These are phyloP conservation scores for Ettlia oleoabundans DNA, from an alignment of 139 green algal species.

Conservation along the genomic window DNA sequence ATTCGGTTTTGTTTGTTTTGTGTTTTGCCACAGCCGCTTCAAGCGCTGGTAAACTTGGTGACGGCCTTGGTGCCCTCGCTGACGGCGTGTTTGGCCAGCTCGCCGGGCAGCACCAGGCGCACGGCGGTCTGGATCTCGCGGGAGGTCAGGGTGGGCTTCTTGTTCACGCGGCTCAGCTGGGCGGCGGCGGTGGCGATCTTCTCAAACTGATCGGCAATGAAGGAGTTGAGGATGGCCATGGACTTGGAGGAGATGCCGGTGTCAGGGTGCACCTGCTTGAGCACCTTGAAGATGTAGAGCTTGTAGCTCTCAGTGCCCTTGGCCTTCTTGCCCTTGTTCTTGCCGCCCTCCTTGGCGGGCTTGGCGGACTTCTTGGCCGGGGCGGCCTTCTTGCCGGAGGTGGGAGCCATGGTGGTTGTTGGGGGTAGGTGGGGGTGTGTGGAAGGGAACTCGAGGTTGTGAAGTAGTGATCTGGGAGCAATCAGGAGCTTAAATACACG, in stretches of 20 bases:
- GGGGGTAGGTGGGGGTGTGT: too few species aligned
- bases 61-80: conserved; percentile 89
- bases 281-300: conserved; percentile 99
- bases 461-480: too few species aligned
- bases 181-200: conserved; percentile 85
- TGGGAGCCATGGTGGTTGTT: too few species aligned
- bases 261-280: conserved; percentile 97
- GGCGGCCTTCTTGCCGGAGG: too few species aligned
- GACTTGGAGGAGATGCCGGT: conserved; percentile 95
- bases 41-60: conserved; percentile 83
- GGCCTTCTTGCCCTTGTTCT: too few species aligned
- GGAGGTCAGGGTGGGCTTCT: conserved; percentile 91
- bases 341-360: too few species aligned
- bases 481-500: too few species aligned
- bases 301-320: conserved; percentile 93
- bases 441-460: too few species aligned
- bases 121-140: conserved; percentile 93
- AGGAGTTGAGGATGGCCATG: conserved; percentile 98
- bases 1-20: background rate
- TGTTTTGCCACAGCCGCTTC: background rate
- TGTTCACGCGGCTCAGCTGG: conserved; percentile 77
- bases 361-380: too few species aligned
- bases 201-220: conserved; percentile 86
- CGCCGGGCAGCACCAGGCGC: conserved; percentile 74
- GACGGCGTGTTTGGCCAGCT: conserved; percentile 76